Conservation (phyloP, 2,329 filamentous ascomycete species). For the Huntiella savannae region DNA sequence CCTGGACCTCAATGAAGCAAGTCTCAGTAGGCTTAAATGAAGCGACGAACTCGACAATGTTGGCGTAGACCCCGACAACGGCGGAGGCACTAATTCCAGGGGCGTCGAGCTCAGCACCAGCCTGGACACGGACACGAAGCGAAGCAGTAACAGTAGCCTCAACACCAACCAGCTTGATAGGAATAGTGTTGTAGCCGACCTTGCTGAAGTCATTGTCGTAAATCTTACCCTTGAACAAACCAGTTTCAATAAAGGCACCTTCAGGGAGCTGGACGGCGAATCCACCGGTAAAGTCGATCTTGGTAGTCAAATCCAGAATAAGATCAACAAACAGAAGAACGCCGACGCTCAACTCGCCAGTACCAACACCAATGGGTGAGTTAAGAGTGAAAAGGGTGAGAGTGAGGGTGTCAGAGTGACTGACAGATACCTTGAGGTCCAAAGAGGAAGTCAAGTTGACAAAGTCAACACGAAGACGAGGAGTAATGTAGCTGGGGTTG, state of each 20-base stretch:
- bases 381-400: conserved; percentile 30
- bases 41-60: conserved; percentile 34
- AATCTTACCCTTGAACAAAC: conserved; percentile 25
- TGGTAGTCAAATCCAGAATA: conserved; percentile 27
- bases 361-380: conserved; percentile 23
- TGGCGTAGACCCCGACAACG: conserved; percentile 27
- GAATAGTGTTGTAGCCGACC: conserved; percentile 25
- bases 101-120: conserved; percentile 21
- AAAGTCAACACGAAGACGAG: conserved; percentile 27
- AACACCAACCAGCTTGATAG: conserved; percentile 28
- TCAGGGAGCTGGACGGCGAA: conserved; percentile 31
- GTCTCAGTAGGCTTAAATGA: conserved; percentile 20
- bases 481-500: conserved; percentile 21
- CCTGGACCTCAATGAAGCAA: conserved; percentile 20
- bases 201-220: conserved; percentile 26
- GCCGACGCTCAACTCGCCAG: conserved; percentile 26
- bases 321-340: conserved; percentile 32
- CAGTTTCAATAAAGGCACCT: conserved; percentile 22
- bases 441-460: conserved; percentile 32
- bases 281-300: conserved; percentile 30
- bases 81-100: conserved; percentile 21
- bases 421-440: conserved; percentile 27
- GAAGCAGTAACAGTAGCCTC: conserved; percentile 28
- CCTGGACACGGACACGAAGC: conserved; percentile 30
- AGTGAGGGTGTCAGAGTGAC: conserved; percentile 28